Evolutionary conservation across 1,284 basidiomycete genomes (phyloP).

Genomic region (Sutorius eximius): DNA sequence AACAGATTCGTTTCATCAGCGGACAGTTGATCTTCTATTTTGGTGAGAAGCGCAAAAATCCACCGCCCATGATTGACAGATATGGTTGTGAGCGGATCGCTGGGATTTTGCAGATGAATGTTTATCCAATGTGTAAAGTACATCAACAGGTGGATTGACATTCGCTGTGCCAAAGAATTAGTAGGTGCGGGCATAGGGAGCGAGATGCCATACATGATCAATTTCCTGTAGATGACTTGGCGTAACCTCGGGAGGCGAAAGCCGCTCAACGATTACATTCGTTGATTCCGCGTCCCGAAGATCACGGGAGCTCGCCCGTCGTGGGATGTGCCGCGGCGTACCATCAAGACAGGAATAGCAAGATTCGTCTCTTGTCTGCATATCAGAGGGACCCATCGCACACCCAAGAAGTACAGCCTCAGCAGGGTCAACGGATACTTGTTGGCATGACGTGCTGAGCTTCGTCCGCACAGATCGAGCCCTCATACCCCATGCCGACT

Average conservation of each 20-base stretch:
- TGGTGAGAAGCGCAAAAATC: slow-evolving; percentile 80
- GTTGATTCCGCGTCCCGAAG: neutral
- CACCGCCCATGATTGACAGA: slow-evolving; percentile 73
- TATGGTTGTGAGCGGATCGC: slow-evolving; percentile 43
- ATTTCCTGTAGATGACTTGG: slow-evolving; percentile 55
- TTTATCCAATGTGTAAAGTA: slow-evolving; percentile 83
- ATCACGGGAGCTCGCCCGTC: neutral
- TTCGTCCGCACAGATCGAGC: slow-evolving; percentile 28
- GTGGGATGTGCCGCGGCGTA: neutral
- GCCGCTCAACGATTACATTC: neutral
- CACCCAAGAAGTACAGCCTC: slow-evolving; percentile 13
- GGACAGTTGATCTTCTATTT: slow-evolving; percentile 70
- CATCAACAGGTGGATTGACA: slow-evolving; percentile 73
- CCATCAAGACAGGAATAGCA: neutral
- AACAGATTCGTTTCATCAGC: slow-evolving; percentile 79
- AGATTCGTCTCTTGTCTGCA: slow-evolving; percentile 4
- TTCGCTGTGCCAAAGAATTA: slow-evolving; percentile 45
- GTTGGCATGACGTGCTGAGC: slow-evolving; percentile 24
- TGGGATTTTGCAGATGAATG: slow-evolving; percentile 50
- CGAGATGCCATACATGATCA: slow-evolving; percentile 54
- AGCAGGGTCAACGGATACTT: slow-evolving; percentile 37
- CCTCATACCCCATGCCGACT: slow-evolving; percentile 58
- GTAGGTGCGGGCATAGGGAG: neutral
- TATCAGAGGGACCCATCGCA: slow-evolving; percentile 1
- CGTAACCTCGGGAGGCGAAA: slow-evolving; percentile 36